A percentile compares a stretch with the other conserved stretches of the same genome.
These are phyloP conservation scores for Arbutus unedo DNA, from an alignment of 148 eudicot species.

Conservation along the genomic window DNA sequence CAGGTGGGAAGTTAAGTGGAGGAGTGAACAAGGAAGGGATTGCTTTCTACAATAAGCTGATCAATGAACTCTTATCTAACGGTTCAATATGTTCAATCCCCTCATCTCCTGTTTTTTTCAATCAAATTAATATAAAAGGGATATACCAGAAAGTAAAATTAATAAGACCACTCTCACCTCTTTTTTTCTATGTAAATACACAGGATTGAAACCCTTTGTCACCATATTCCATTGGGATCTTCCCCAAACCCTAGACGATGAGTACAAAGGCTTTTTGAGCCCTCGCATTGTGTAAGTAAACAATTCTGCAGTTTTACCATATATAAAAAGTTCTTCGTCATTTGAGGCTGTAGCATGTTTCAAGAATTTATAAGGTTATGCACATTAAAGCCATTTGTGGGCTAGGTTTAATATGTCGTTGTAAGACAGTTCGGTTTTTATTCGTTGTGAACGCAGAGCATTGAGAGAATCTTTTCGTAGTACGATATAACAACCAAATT, in stretches of 20 bases:
- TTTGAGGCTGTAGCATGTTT: too few relatives aligned
- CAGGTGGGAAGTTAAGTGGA: not conserved
- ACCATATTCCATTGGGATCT: constrained; percentile 21
- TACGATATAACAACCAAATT: too few relatives aligned
- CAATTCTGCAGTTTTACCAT: too few relatives aligned
- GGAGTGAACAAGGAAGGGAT: constrained; percentile 4
- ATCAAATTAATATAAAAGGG: not conserved
- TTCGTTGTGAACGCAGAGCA: too few relatives aligned
- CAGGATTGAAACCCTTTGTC: constrained; percentile 6
- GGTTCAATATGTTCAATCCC: not conserved
- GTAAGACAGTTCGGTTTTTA: too few relatives aligned
- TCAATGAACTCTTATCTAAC: not conserved
- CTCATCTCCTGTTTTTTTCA: not conserved
- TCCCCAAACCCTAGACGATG: constrained; percentile 21
- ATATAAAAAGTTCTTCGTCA: too few relatives aligned
- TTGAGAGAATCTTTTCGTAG: too few relatives aligned
- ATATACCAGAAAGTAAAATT: too few relatives aligned
- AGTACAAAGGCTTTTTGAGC: constrained; percentile 14
- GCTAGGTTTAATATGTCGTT: too few relatives aligned
- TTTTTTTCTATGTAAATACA: not conserved
- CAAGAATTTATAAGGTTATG: too few relatives aligned
- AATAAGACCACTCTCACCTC: not conserved
- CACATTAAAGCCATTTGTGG: too few relatives aligned
- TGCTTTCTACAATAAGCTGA: not conserved
- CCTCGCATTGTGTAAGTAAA: constrained; percentile 16